These are phyloP conservation scores for Xylogone sp. DNA, from an alignment of 2,329 filamentous ascomycete species.

Conservation along the genomic window DNA sequence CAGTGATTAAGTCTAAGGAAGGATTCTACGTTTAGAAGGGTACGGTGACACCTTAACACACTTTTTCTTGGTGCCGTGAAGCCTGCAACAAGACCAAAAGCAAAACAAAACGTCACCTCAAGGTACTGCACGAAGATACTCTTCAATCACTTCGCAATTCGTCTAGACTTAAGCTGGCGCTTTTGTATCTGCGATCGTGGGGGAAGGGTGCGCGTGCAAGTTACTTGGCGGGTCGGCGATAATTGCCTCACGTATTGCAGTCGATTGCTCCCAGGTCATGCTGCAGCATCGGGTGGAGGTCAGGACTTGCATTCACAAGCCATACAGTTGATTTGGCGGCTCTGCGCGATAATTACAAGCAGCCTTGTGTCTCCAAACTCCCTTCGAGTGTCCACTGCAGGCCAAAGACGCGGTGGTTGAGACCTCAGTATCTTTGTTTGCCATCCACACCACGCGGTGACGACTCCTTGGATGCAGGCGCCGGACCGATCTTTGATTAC, in stretches of 20 bases:
- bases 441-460: not conserved
- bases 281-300: not conserved
- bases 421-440: not conserved
- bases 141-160: constrained; percentile 5
- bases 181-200: constrained; percentile 10
- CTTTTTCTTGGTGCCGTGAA: not conserved
- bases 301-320: not conserved
- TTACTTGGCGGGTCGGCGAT: not conserved
- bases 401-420: not conserved
- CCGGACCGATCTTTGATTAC: not conserved
- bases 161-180: constrained; percentile 18
- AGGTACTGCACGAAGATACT: not conserved
- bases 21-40: constrained; percentile 16
- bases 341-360: not conserved
- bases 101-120: not conserved
- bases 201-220: not conserved
- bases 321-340: not conserved
- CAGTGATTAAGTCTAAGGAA: constrained; percentile 1
- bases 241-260: not conserved
- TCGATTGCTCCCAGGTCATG: not conserved
- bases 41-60: constrained; percentile 30
- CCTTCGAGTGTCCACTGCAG: not conserved
- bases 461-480: not conserved
- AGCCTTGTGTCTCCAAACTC: not conserved
- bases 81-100: not conserved